Base-by-base conservation (phyloP, 1,139 yeast species). In the Blastobotrys raffinosifermentans region DNA sequence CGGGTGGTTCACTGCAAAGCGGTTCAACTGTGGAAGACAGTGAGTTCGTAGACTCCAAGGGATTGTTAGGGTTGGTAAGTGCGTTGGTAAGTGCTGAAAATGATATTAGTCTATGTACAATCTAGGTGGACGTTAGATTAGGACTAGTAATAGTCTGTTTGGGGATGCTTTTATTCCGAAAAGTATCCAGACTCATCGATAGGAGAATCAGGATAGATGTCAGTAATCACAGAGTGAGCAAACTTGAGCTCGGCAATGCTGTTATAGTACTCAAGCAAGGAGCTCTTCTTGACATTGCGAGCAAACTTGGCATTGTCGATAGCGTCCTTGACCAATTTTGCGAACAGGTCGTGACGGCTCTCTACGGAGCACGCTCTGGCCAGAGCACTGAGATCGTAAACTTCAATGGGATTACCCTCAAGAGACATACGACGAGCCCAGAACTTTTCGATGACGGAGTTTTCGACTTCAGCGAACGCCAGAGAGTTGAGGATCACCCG, bases 361-460 rank as follows among this genome's bases (percentile, higher is more conserved):
- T 53, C 48, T 4, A 61, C 59, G 19, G 52, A 50, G 44, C 60
- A 55, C 4, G 64, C 64, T 33, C 59, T 50, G 19, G 55, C 54
- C 43, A 87, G 65, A 1, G 95, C 84, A 34, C 89, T 80, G 91
- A 94, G 84, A 63, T 85, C 94, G 18, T 91, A 93, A 53, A 77
- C 76, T 8, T 94, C 89, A 14, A 50, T 19, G 15, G 32, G 26
- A 16, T 39, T 38, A 8, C 26, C 85, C 49, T 80, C 71, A 43
- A 69, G 66, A 10, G 55, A 43, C 35, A 81, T 61, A 29, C 82
- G 66, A 38, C 74, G 74, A 45, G 72, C 65, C 87, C 94, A 85
- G 46, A 75, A 67, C 18, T 58, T 53, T 20, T 35, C 38, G 45
- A 80, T 60, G 41, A 83, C 77, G 37, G 75, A 80, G 13, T 63